Percentiles rank a stretch among this genome's conserved stretches.
These are phyloP conservation scores for Kewa caespitosa DNA, from an alignment of 179 eudicot genomes.

Conservation along the genomic window DNA sequence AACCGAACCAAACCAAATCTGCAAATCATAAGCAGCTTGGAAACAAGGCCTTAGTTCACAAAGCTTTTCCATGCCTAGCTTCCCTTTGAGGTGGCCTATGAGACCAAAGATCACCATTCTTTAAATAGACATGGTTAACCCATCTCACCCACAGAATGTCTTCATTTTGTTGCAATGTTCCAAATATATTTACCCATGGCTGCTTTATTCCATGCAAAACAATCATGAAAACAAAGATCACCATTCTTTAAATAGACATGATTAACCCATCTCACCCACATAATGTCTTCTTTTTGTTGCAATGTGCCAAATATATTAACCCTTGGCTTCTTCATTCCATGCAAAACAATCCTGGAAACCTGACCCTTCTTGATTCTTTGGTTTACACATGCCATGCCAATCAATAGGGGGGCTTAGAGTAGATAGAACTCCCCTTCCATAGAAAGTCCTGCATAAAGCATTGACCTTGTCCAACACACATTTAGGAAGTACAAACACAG, in stretches of 20 bases:
- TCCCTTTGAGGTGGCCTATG: no score
- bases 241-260: no score
- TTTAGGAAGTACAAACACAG: not conserved
- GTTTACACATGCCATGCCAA: not conserved
- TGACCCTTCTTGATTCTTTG: not conserved
- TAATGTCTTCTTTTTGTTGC: no score
- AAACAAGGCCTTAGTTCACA: not conserved
- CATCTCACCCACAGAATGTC: not conserved
- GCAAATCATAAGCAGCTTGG: not conserved
- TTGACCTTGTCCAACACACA: not conserved
- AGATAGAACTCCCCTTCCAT: not conserved
- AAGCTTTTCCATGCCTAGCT: not conserved
- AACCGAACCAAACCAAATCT: not conserved
- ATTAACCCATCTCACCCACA: no score
- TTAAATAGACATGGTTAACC: not conserved
- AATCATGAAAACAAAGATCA: no score
- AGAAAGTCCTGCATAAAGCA: not conserved
- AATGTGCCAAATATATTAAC: no score
- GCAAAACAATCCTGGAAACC: not conserved
- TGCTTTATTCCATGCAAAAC: no score
- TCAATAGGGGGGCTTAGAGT: not conserved
- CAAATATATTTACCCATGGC: not conserved
- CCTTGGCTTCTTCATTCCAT: no score
- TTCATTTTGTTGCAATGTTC: not conserved
- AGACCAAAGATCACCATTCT: not conserved